phyloP scores from a whole-genome alignment of 1,284 basidiomycete species.

The Omphalotus olearius region DNA sequence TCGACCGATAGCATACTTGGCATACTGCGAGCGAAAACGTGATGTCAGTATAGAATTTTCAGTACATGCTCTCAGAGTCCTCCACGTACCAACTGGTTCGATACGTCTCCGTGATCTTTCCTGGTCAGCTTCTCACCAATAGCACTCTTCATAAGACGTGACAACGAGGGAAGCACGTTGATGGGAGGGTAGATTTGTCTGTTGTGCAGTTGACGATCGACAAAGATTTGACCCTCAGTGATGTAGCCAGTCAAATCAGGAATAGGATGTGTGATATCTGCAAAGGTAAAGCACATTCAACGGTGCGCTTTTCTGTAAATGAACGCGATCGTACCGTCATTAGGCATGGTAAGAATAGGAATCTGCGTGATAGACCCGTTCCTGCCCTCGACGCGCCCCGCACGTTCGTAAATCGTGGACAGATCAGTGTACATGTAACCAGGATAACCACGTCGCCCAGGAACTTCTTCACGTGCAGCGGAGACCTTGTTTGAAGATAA shows the following conservation, averaged over 20 bases:
- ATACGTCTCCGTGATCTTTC: slow-evolving; percentile 98
- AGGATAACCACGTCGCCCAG: slow-evolving; percentile 98
- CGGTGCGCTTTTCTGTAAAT: slow-evolving; percentile 13
- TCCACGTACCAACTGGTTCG: slow-evolving; percentile 83
- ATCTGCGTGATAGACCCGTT: slow-evolving; percentile 99
- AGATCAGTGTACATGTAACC: slow-evolving; percentile 99
- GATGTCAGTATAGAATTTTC: slow-evolving; percentile 11
- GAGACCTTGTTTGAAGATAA: slow-evolving; percentile 61
- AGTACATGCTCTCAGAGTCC: slow-evolving; percentile 10
- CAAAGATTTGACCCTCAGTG: slow-evolving; percentile 98
- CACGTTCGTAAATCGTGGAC: slow-evolving; percentile 99
- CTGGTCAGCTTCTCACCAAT: slow-evolving; percentile 97
- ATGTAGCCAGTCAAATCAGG: slow-evolving; percentile 99
- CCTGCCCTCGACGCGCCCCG: slow-evolving; percentile 95
- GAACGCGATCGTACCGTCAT: slow-evolving; percentile 73
- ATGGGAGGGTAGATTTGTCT: slow-evolving; percentile 99
- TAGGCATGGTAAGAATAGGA: slow-evolving; percentile 99
- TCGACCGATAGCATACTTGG: slow-evolving; percentile 95
- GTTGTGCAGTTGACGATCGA: slow-evolving; percentile 93
- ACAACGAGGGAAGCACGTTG: slow-evolving; percentile 98
- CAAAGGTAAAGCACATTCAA: slow-evolving; percentile 16
- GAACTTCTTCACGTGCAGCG: slow-evolving; percentile 98
- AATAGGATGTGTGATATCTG: slow-evolving; percentile 99
- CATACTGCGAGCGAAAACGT: slow-evolving; percentile 55
- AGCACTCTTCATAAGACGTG: slow-evolving; percentile 99